Base-by-base conservation (phyloP, 2,329 filamentous ascomycete genomes). In the Colletotrichum tofieldiae region DNA sequence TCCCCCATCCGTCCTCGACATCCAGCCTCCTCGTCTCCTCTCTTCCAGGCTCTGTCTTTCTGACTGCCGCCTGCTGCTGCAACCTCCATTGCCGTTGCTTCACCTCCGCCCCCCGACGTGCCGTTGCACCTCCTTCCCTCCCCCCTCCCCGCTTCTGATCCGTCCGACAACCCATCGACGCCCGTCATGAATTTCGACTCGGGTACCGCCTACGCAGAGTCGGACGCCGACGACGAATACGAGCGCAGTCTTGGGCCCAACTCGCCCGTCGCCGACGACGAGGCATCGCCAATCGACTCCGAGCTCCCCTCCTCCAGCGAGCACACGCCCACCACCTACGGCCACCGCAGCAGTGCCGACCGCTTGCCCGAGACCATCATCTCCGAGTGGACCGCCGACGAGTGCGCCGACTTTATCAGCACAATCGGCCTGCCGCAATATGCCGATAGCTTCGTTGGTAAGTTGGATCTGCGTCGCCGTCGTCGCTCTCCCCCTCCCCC, bases 371-470 rank as follows among this genome's bases (percentile, higher is more conserved):
- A 93, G 78, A 93, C 92, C 59, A 90, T 93, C 79, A 93, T 96
- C 76, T 91, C 91, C 41, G 92, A 94, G 77, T 96, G 93, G 93
- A 92, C 92, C 2, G 92, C 91, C 20, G 94, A 97, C 72, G 94
- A 98, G 83, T 95, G 94, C 83, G 94, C 94, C 75, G 94, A 97
- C 78, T 98, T 97, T 79, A 90, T 98, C 76, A 89, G 91, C 67
- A 91, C 91, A 73, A 89, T 98, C 77, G 94, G 94, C 43, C 84
- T 98, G 77, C 87, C 90, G 75, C 94, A 97, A 81, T 98, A 98
- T 83, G 91, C 93, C 70, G 92, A 95, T 78, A 87, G 87, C 29
- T 97, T 98, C 81, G 86, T 96, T 82, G 94, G 95, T 97, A 85
- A 78, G 92, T 87, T 64, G 51, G 16, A 16, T 51, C 75, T 41